Evolutionary conservation across 1,139 yeast genomes (phyloP).

Genomic region (Magnusiomyces ingens): DNA sequence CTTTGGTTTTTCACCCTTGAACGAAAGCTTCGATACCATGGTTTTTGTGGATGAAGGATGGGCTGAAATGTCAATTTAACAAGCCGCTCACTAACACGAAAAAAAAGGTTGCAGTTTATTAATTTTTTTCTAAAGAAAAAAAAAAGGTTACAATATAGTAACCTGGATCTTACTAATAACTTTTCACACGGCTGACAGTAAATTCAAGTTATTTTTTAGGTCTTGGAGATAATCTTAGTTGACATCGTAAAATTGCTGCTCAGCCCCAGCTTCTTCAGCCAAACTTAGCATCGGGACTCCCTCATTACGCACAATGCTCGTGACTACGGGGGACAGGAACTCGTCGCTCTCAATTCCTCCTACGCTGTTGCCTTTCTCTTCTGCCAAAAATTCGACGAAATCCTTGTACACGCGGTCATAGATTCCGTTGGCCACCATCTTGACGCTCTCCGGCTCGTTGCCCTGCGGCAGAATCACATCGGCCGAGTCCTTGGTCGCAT

Average conservation of each 20-base stretch:
- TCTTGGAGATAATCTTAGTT: background rate
- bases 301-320: conserved; percentile 2
- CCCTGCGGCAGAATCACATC: conserved; percentile 79
- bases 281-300: conserved; percentile 8
- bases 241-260: conserved; percentile 13
- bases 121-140: too few species aligned
- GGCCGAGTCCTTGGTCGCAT: conserved; percentile 62
- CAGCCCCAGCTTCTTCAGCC: background rate
- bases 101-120: too few species aligned
- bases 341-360: conserved; percentile 2
- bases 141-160: too few species aligned
- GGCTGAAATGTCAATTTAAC: too few species aligned
- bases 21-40: conserved; percentile 40
- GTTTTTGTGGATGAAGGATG: conserved; percentile 18
- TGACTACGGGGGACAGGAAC: background rate
- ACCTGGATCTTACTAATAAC: too few species aligned
- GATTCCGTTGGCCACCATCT: conserved; percentile 71
- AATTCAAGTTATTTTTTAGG: background rate
- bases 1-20: conserved; percentile 39
- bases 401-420: conserved; percentile 36
- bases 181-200: too few species aligned
- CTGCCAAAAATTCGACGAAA: conserved; percentile 9
- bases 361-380: background rate
- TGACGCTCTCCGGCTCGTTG: conserved; percentile 50
- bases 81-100: too few species aligned